These are phyloP conservation scores for Oemleria cerasiformis DNA, from an alignment of 306 rosid genomes.

Conservation along the genomic window DNA sequence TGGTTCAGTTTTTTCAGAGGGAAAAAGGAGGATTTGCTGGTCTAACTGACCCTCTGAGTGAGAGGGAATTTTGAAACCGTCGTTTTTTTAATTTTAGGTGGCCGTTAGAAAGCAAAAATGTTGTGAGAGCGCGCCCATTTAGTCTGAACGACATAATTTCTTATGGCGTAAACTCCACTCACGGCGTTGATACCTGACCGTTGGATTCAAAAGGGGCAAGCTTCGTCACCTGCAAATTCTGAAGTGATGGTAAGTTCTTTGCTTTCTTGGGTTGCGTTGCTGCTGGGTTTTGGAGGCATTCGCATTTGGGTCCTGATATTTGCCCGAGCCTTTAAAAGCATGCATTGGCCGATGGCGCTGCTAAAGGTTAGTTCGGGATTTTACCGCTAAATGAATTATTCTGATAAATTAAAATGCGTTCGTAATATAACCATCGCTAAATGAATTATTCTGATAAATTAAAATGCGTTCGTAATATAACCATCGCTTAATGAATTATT, in stretches of 20 bases:
- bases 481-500: too few species aligned
- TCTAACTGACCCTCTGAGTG: conserved; percentile 1
- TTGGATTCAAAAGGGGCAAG: neutral
- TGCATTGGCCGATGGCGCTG: too few species aligned
- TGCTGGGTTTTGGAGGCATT: neutral
- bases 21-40: conserved; percentile 14
- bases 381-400: too few species aligned
- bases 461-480: too few species aligned
- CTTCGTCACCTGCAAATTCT: conserved; percentile 7
- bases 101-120: conserved; percentile 50
- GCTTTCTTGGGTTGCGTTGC: neutral
- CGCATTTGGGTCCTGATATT: too few species aligned
- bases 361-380: too few species aligned
- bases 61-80: conserved; percentile 25
- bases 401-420: too few species aligned
- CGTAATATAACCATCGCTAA: too few species aligned
- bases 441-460: too few species aligned
- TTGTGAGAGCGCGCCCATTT: conserved; percentile 25
- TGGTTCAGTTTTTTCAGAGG: neutral
- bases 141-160: conserved; percentile 10
- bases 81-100: conserved; percentile 12
- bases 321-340: too few species aligned
- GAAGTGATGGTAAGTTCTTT: neutral
- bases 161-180: conserved; percentile 28
- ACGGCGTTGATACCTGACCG: conserved; percentile 13